Evolutionary conservation across 2,329 filamentous ascomycete genomes (phyloP), one percentile per base, ranked within the genome.

Genomic region (Rhexocercosporidium sp.): DNA sequence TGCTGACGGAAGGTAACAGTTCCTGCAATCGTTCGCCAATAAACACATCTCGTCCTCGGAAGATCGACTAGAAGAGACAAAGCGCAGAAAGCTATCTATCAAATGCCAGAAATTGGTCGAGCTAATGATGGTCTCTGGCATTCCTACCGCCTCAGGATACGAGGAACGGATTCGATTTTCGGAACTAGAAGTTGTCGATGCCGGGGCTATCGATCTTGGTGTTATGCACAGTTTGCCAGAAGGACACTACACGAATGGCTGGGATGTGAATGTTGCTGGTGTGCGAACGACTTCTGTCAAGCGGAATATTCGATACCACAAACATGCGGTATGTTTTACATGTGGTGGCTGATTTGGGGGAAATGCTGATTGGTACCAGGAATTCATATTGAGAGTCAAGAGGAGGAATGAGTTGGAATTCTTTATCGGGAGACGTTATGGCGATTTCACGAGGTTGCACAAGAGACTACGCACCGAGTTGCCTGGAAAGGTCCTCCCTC

Each of bases 51-150:
- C 95, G 1, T 97, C 94, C 6, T 97, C 95, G 5, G 96, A 98
- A 81, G 96, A 99, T 78, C 89, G 96, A 3, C 82, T 98, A 34
- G 96, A 99, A 81, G 94, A 97, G 80, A 98, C 96, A 11, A 99
- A 99, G 83, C 88, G 96, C 66, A 87, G 90, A 71, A 99, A 99
- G 80, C 82, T 99, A 71, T 95, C 96, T 3, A 85, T 90, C 74
- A 99, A 99, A 85, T 93, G 92, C 57, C 91, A 96, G 79, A 99
- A 99, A 82, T 83, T 99, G 66, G 93, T 99, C 12, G 96, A 99
- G 83, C 84, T 99, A 69, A 99, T 99, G 96, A 97, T 99, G 94
- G 96, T 99, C 9, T 98, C 95, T 8, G 96, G 96, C 44, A 91
- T 99, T 66, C 93, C 92, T 39, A 99, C 96, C 0, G 94, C 96